Conservation (phyloP, 805 yeast species). For the Myxozyma kluyveri region DNA sequence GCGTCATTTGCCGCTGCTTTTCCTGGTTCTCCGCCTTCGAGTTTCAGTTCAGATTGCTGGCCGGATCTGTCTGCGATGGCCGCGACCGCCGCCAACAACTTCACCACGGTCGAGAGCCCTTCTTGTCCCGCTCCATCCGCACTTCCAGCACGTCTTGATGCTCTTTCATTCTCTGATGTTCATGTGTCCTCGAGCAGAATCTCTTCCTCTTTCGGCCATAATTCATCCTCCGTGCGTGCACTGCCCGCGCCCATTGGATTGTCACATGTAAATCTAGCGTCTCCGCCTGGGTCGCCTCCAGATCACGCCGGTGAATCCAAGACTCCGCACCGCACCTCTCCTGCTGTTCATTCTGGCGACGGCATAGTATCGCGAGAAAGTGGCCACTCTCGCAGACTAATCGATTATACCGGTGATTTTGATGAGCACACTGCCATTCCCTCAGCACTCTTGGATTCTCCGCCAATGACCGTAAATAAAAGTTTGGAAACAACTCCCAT, state of each 20-base stretch:
- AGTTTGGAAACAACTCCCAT: neutral
- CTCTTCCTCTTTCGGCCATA: neutral
- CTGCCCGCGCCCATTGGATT: too few species aligned
- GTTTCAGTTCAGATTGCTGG: neutral
- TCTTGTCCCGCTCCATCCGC: neutral
- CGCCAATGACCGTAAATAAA: conserved; percentile 4
- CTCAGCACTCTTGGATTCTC: conserved; percentile 29
- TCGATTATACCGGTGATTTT: conserved; percentile 19
- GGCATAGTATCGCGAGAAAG: too few species aligned
- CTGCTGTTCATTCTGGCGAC: conserved; percentile 4
- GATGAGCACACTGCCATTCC: conserved; percentile 30
- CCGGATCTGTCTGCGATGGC: neutral
- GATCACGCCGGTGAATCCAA: neutral
- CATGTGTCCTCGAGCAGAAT: neutral
- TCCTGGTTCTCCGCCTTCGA: neutral
- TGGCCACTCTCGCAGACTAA: too few species aligned
- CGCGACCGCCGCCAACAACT: neutral
- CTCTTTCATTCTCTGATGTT: neutral
- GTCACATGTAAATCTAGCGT: too few species aligned
- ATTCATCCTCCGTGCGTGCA: neutral
- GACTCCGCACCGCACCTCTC: conserved; percentile 1
- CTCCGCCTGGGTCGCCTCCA: conserved; percentile 6
- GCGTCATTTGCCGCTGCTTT: neutral
- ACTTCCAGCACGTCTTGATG: neutral
- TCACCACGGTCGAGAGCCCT: neutral